Conservation (phyloP, 306 rosid species). For the Hippophae gyantsensis region DNA sequence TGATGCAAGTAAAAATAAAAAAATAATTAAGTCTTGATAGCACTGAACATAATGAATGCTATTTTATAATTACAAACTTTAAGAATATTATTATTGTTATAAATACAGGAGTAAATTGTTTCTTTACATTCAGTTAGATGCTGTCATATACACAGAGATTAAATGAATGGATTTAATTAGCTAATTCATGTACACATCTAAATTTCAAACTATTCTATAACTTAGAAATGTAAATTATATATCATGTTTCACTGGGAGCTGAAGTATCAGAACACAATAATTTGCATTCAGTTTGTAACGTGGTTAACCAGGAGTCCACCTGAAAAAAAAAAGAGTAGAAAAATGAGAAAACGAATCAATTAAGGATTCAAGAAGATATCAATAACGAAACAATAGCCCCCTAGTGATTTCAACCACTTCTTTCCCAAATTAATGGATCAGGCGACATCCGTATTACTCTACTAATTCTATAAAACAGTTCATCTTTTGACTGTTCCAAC, state of each 20-base stretch:
- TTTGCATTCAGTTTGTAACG: slow-evolving; percentile 47
- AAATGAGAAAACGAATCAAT: not conserved
- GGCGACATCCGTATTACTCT: too few species aligned
- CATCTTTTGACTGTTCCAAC: too few species aligned
- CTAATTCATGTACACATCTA: slow-evolving; percentile 7
- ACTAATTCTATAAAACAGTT: too few species aligned
- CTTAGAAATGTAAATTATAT: not conserved
- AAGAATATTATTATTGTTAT: too few species aligned
- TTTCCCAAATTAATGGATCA: not conserved
- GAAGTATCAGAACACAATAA: slow-evolving; percentile 28
- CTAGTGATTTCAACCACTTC: not conserved
- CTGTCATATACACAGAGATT: slow-evolving; percentile 17
- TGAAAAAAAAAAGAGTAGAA: slow-evolving; percentile 19
- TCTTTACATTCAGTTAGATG: slow-evolving; percentile 7
- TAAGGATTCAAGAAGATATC: not conserved
- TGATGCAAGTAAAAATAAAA: too few species aligned
- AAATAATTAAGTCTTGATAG: too few species aligned
- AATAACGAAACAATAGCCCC: not conserved
- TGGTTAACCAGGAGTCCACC: slow-evolving; percentile 73
- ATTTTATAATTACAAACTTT: too few species aligned
- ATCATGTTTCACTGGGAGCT: slow-evolving; percentile 20
- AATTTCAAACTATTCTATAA: slow-evolving; percentile 15
- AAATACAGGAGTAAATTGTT: not conserved
- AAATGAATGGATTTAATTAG: slow-evolving; percentile 9
- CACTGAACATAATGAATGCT: too few species aligned